phyloP scores from a whole-genome alignment of 1,139 yeast genomes.

The Lodderomyces beijingensis region DNA sequence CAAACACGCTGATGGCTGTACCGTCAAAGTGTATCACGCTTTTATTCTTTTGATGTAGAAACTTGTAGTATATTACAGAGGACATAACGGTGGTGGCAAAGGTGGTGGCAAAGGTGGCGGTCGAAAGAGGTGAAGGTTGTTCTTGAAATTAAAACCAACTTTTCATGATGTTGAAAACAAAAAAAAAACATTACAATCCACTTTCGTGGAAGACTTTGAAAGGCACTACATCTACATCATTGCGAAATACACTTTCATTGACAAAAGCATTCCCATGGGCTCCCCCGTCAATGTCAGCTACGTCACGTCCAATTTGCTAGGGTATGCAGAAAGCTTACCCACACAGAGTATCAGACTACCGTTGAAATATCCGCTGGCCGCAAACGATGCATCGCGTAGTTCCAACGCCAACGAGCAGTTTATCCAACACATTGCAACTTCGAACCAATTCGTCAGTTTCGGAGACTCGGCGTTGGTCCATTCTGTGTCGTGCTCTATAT shows the following conservation, averaged over 20 bases:
- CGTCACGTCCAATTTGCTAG: conserved; percentile 22
- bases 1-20: conserved; percentile 92
- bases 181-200: no score
- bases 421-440: conserved; percentile 16
- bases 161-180: no score
- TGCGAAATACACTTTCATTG: no score
- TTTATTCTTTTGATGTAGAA: conserved; percentile 78
- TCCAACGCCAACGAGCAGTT: conserved; percentile 22
- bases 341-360: conserved; percentile 25
- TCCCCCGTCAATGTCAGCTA: conserved; percentile 8
- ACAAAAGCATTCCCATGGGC: no score
- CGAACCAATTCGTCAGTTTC: conserved; percentile 25
- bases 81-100: no score
- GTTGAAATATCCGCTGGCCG: conserved; percentile 33
- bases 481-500: conserved; percentile 23
- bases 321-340: conserved; percentile 22
- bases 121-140: no score
- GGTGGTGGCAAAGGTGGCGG: no score
- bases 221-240: no score
- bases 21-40: conserved; percentile 89
- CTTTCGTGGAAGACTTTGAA: no score
- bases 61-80: conserved; percentile 83
- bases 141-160: no score
- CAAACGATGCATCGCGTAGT: conserved; percentile 1
- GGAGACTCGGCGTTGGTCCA: conserved; percentile 18